Evolutionary conservation across 2,329 filamentous ascomycete species (phyloP), one percentile per base, ranked within the genome.

Genomic region (Fusarium oxysporum): DNA sequence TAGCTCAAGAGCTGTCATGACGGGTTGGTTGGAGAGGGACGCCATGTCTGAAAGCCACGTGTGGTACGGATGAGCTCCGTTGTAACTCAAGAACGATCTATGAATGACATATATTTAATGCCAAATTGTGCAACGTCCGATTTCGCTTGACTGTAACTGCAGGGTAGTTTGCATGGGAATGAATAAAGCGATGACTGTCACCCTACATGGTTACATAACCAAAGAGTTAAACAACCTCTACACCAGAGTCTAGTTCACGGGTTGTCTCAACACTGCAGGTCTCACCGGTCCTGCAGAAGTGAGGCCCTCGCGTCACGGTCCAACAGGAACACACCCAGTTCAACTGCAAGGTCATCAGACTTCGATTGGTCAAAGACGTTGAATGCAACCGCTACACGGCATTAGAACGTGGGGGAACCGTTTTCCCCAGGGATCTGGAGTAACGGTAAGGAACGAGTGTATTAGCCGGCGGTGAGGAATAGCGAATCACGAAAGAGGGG

Each of bases 61-160:
- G 30, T 68, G 56, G 62, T 65, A 55, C 60, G 41, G 32, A 61
- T 65, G 44, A 60, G 65, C 51, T 70, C 64, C 35, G n/a, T 72
- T 75, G 70, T 75, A 77, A 68, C 68, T 78, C 54, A 13, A 72
- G 70, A 66, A 75, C 63, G 65, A 71, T 77, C 56, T 75, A 78
- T 77, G 69, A 76, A 78, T 75, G 75, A 77, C 73, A 75, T 60
- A 71, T 66, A 71, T 68, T 69, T 76, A 70, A 74, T 72, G 64
- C 68, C 55, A 73, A 73, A 35, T 61, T 63, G 44, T 66, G 37
- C 30, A 40, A 41, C 3, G 17, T 28, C 33, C 23, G 50, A 21
- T 54, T 30, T 54, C 35, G 50, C 35, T n/a, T 54, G 33, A 28
- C 23, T 28, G 28, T 16, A 7, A 11, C 23, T 61, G 37, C 37